Percentiles rank a stretch among this genome's conserved stretches.
Conservation (phyloP, 2,329 filamentous ascomycete species). For the Zasmidium cellare region DNA sequence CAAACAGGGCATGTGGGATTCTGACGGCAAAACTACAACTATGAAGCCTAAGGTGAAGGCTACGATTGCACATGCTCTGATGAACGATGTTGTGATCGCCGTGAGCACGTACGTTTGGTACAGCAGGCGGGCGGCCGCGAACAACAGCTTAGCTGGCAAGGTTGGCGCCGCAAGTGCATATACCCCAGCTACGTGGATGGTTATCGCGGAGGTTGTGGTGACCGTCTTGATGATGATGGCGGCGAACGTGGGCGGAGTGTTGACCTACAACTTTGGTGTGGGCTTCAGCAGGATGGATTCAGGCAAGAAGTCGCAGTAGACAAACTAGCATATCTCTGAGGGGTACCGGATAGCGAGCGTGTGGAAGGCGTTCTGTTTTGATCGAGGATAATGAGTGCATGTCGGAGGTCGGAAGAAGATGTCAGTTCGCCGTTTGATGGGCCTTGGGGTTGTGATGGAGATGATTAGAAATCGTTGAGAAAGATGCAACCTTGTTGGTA, state of each 20-base stretch:
- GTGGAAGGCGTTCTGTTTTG: background rate
- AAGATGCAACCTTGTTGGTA: too few species aligned
- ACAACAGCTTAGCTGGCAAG: slow-evolving; percentile 29
- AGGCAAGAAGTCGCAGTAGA: slow-evolving; percentile 25
- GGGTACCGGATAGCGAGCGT: too few species aligned
- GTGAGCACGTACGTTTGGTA: slow-evolving; percentile 46
- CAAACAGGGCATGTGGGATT: slow-evolving; percentile 44
- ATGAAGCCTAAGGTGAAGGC: slow-evolving; percentile 43
- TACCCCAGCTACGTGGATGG: slow-evolving; percentile 38
- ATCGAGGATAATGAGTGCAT: background rate
- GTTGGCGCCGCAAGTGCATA: slow-evolving; percentile 32
- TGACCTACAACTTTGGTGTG: slow-evolving; percentile 50
- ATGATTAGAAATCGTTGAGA: too few species aligned
- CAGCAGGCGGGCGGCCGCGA: slow-evolving; percentile 33
- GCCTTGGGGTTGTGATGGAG: too few species aligned
- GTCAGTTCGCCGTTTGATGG: too few species aligned
- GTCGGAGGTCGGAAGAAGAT: too few species aligned
- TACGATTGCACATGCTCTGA: slow-evolving; percentile 42
- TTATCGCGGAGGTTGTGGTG: slow-evolving; percentile 39
- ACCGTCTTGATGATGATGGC: slow-evolving; percentile 39
- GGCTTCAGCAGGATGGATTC: slow-evolving; percentile 37
- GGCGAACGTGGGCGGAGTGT: slow-evolving; percentile 44
- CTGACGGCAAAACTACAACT: slow-evolving; percentile 35
- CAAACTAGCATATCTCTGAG: background rate
- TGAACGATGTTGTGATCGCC: slow-evolving; percentile 44